phyloP scores from a whole-genome alignment of 495 filamentous ascomycete species.

The Jackrogersella multiformis region DNA sequence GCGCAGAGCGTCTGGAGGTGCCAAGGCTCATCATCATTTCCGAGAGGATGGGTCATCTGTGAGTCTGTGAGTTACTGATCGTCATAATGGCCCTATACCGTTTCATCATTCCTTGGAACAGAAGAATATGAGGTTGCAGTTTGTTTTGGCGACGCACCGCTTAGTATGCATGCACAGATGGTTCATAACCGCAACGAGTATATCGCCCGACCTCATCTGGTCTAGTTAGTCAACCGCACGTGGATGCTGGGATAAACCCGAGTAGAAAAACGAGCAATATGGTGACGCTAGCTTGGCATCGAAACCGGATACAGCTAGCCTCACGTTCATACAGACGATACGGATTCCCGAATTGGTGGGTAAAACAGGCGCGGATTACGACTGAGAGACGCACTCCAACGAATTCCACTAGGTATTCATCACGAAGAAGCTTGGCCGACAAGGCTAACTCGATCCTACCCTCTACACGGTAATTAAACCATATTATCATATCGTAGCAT shows the following conservation, averaged over 20 bases:
- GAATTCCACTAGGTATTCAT: conserved; percentile 9
- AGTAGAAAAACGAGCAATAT: not conserved
- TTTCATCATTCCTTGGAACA: conserved; percentile 32
- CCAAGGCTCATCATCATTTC: conserved; percentile 45
- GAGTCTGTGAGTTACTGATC: conserved; percentile 21
- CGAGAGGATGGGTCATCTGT: conserved; percentile 34
- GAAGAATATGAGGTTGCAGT: conserved; percentile 34
- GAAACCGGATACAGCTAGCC: conserved; percentile 18
- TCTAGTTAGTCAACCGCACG: not conserved
- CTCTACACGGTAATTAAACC: too few species aligned
- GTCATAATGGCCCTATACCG: conserved; percentile 11
- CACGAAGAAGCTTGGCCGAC: conserved; percentile 19
- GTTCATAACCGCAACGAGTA: conserved; percentile 14
- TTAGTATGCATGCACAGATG: conserved; percentile 12
- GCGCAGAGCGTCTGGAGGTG: conserved; percentile 18
- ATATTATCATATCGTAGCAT: conserved; percentile 9
- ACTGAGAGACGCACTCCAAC: conserved; percentile 10
- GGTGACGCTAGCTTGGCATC: conserved; percentile 10
- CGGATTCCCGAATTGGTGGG: not conserved
- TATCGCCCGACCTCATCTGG: conserved; percentile 9
- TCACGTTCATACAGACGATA: not conserved
- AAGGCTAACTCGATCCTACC: conserved; percentile 14
- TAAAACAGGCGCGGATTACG: conserved; percentile 13
- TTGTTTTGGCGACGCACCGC: not conserved
- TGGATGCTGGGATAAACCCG: conserved; percentile 2